phyloP scores from a whole-genome alignment of 1,284 basidiomycete species.

The Clitocybe nebularis region DNA sequence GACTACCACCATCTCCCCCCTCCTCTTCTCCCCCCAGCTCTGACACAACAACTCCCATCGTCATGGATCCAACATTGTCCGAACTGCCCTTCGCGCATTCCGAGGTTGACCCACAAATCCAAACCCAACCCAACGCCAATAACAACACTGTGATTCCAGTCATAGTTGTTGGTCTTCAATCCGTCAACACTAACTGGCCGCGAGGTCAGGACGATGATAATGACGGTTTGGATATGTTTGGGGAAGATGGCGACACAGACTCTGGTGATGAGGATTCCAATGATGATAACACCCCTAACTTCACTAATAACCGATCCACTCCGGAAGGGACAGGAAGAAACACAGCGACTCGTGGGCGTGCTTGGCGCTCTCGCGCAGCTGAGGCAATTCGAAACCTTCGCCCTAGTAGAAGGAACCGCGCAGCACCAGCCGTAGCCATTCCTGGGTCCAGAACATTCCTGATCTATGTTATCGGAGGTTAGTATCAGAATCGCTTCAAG shows the following conservation, averaged over 20 bases:
- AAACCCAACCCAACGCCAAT: slow-evolving; percentile 18
- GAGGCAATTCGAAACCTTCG: slow-evolving; percentile 54
- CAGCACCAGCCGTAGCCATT: slow-evolving; percentile 23
- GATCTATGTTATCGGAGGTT: slow-evolving; percentile 79
- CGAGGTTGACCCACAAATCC: slow-evolving; percentile 22
- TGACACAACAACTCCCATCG: slow-evolving; percentile 5
- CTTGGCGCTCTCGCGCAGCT: slow-evolving; percentile 50
- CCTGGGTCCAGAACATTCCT: slow-evolving; percentile 68
- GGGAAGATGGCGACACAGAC: slow-evolving; percentile 9
- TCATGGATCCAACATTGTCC: slow-evolving; percentile 14
- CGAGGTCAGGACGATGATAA: slow-evolving; percentile 20
- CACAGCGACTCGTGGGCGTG: slow-evolving; percentile 17
- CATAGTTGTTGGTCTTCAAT: slow-evolving; percentile 77
- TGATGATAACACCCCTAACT: background rate
- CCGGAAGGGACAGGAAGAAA: slow-evolving; percentile 1
- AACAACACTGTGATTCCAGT: slow-evolving; percentile 74
- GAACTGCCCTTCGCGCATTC: slow-evolving; percentile 15
- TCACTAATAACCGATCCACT: background rate
- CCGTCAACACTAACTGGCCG: slow-evolving; percentile 48
- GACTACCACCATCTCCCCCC: slow-evolving; percentile 10
- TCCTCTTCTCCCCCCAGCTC: slow-evolving; percentile 6
- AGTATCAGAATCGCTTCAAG: no score
- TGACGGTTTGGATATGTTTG: slow-evolving; percentile 17
- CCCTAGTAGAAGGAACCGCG: slow-evolving; percentile 32
- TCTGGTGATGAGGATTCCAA: slow-evolving; percentile 1